phyloP scores from a whole-genome alignment of 2,329 filamentous ascomycete species.

The Aspergillus niger region DNA sequence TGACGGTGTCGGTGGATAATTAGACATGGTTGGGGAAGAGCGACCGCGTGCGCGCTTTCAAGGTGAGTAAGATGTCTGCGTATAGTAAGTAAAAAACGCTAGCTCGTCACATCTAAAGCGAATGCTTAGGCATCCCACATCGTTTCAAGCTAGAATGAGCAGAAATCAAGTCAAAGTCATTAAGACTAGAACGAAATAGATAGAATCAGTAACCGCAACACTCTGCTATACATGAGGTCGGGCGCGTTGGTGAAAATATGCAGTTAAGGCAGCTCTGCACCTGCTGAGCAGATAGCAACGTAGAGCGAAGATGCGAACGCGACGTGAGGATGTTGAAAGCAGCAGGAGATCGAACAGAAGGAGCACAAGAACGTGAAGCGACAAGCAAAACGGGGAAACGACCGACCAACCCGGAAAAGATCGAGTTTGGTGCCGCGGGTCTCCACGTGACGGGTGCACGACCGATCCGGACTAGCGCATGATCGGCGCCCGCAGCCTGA shows the following conservation, averaged over 20 bases:
- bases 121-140: constrained; percentile 24
- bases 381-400: neutral
- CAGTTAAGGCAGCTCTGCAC: neutral
- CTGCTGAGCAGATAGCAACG: neutral
- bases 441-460: constrained; percentile 26
- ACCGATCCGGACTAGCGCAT: constrained; percentile 27
- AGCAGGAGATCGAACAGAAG: constrained; percentile 2
- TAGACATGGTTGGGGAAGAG: constrained; percentile 43
- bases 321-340: neutral
- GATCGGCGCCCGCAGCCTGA: constrained; percentile 35
- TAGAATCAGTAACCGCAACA: neutral
- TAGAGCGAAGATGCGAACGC: neutral
- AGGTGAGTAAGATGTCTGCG: neutral
- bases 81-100: constrained; percentile 9
- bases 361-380: neutral
- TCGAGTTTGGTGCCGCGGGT: constrained; percentile 22
- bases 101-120: constrained; percentile 7
- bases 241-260: neutral
- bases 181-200: neutral
- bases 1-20: constrained; percentile 49
- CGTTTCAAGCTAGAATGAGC: constrained; percentile 16
- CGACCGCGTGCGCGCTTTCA: neutral
- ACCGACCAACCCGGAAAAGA: constrained; percentile 16
- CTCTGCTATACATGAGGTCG: constrained; percentile 6
- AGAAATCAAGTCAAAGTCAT: constrained; percentile 9